A percentile compares a stretch with the other conserved stretches of the same genome.
These are phyloP conservation scores for Thinopyrum elongatum DNA, from an alignment of 176 grass and related monocot species.

Conservation along the genomic window DNA sequence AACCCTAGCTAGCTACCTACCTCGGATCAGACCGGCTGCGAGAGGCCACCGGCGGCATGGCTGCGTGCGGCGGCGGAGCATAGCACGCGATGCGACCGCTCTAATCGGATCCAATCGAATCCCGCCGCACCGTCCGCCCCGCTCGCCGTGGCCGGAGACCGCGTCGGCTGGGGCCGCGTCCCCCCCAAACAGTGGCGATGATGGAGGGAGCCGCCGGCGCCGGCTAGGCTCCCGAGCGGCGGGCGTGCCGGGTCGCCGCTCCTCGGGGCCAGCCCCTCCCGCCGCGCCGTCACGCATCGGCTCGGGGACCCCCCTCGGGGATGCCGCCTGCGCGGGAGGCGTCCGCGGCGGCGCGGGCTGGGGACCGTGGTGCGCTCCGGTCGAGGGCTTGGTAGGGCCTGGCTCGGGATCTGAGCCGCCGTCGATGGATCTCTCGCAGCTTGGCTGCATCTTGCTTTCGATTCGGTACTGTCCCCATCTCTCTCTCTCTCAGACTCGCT, in stretches of 20 bases:
- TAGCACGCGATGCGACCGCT: conserved; percentile 16
- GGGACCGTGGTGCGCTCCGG: too few relatives aligned
- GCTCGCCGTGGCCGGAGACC: conserved; percentile 15
- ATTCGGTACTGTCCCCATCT: neutral
- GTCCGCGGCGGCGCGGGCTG: too few relatives aligned
- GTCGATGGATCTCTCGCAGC: neutral
- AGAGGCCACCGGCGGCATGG: neutral
- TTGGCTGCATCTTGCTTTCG: neutral
- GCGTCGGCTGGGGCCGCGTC: neutral
- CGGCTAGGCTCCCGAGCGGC: too few relatives aligned
- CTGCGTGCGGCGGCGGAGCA: neutral
- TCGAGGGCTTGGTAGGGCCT: too few relatives aligned
- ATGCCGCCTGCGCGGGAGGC: neutral
- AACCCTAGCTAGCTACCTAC: too few relatives aligned
- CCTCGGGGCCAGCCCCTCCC: neutral
- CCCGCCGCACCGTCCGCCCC: neutral
- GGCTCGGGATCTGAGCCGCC: conserved; percentile 24
- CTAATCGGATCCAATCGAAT: neutral
- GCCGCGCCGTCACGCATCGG: neutral
- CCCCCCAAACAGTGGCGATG: conserved; percentile 7
- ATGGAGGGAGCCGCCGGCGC: conserved; percentile 9
- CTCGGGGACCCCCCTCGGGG: neutral
- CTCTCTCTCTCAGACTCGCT: too few relatives aligned
- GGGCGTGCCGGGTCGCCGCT: neutral
- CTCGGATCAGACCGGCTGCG: too few relatives aligned